phyloP scores from a whole-genome alignment of 2,329 filamentous ascomycete genomes.

The Diplodia mutila region DNA sequence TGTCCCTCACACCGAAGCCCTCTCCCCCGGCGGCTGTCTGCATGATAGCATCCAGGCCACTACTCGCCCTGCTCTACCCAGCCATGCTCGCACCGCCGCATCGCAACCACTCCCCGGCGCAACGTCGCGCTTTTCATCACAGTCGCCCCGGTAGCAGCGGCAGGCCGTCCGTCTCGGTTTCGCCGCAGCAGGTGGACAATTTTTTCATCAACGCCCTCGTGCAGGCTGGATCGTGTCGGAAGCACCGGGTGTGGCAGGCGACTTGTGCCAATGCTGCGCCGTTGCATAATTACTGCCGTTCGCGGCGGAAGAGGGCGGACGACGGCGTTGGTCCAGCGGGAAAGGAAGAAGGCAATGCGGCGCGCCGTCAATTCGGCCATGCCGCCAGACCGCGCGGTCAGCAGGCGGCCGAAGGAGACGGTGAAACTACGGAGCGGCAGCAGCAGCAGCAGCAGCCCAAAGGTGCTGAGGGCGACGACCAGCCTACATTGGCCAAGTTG shows the following conservation, averaged over 20 bases:
- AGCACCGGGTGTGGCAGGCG: slow-evolving; percentile 43
- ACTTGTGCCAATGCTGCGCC: not conserved
- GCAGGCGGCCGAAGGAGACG: not conserved
- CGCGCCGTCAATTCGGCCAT: slow-evolving; percentile 24
- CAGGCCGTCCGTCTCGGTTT: slow-evolving; percentile 30
- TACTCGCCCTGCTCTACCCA: slow-evolving; percentile 42
- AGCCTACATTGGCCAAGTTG: not conserved
- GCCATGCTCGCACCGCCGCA: not conserved
- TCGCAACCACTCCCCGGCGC: not conserved
- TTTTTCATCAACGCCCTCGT: slow-evolving; percentile 59
- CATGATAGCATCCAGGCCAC: slow-evolving; percentile 44
- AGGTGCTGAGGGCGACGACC: slow-evolving; percentile 2
- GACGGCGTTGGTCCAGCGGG: slow-evolving; percentile 12
- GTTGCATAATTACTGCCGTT: slow-evolving; percentile 28
- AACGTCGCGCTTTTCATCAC: slow-evolving; percentile 31
- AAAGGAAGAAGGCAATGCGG: not conserved
- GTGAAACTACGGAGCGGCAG: too few relatives aligned
- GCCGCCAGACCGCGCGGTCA: not conserved
- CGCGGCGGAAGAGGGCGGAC: slow-evolving; percentile 31
- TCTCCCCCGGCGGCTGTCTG: slow-evolving; percentile 57
- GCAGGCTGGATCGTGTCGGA: slow-evolving; percentile 55
- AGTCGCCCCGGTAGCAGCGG: slow-evolving; percentile 27
- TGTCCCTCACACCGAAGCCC: slow-evolving; percentile 61
- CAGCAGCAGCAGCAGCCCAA: not conserved
- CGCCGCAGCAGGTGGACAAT: slow-evolving; percentile 50